These are phyloP conservation scores for Dactylonectria estremocensis DNA, from an alignment of 2,329 filamentous ascomycete species.

Conservation along the genomic window DNA sequence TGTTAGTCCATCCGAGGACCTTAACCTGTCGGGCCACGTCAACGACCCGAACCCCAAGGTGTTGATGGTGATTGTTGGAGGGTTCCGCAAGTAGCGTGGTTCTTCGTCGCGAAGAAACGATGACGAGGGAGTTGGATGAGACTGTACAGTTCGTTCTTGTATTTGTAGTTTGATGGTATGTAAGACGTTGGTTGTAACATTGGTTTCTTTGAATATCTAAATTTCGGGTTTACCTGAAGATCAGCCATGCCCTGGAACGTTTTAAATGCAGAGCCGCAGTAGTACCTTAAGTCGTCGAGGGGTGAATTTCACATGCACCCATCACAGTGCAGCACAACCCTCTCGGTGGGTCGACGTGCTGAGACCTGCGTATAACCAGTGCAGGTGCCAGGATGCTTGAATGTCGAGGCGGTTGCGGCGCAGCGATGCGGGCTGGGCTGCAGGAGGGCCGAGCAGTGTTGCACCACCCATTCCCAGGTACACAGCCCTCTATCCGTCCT, in stretches of 20 bases:
- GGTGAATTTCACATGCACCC: too few species aligned
- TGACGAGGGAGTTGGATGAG: background rate
- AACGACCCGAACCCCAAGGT: constrained; percentile 69
- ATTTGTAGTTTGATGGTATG: background rate
- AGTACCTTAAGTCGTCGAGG: too few species aligned
- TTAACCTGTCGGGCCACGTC: constrained; percentile 75
- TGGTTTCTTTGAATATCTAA: background rate
- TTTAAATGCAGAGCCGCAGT: too few species aligned
- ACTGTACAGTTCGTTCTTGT: background rate
- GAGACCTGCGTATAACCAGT: background rate
- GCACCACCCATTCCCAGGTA: background rate
- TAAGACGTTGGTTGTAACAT: background rate
- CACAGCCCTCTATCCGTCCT: constrained; percentile 6
- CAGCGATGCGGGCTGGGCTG: constrained; percentile 11
- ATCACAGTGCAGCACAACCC: too few species aligned
- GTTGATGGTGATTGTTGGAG: constrained; percentile 72
- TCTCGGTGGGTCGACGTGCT: background rate
- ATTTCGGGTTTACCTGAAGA: background rate
- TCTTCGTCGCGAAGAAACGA: background rate
- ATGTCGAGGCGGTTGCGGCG: constrained; percentile 7
- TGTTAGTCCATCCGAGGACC: constrained; percentile 68
- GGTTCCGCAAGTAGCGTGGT: background rate
- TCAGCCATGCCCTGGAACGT: too few species aligned
- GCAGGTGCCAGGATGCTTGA: background rate
- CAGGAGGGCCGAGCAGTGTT: constrained; percentile 3